Evolutionary conservation across 2,329 filamentous ascomycete species (phyloP), one percentile per base, ranked within the genome.

Genomic region (Phoma sp.): DNA sequence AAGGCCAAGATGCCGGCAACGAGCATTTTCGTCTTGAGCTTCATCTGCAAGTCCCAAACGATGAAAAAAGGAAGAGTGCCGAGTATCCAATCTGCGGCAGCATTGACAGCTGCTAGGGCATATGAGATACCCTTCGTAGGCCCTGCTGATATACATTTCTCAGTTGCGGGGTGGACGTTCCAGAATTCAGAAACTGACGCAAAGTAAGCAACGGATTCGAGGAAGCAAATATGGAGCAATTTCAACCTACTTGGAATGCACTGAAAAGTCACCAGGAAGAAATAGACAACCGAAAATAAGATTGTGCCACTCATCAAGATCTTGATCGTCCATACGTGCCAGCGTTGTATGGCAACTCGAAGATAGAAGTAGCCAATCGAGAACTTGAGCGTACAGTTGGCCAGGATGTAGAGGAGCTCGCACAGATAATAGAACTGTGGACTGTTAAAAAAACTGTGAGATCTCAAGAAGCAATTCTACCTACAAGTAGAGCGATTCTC

Each of bases 41-140:
- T 80, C 80, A 88, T 85, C 51, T 85, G 80, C 25, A 87, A 67
- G 24, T 80, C 77, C 74, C 78, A 82, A 1, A 88, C 77, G 3
- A 88, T 74, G 55, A 82, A 81, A 8, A 82, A 77, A 2, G 73
- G 72, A 2, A 75, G 63, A 4, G 62, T 65, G 0, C 69, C 70
- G n/a, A 74, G 67, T 1, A 61, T 55, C 72, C 72, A 75, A 44
- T 75, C 73, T 1, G 71, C 67, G 4, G 62, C 47, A 9, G 72
- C 69, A 15, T 72, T 74, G 8, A 71, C 49, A 7, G 65, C 63
- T 12, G 62, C 61, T 9, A 74, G 61, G 1, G 66, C 58, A 52
- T 84, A 83, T 6, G 80, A 82, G 29, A 85, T 76, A 21, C 72
- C 78, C 48, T 83, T 80, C 25, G 87, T 78, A 48, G 82, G 73